Conservation (phyloP, 257 asterid genomes). For the Scutellaria barbata region DNA sequence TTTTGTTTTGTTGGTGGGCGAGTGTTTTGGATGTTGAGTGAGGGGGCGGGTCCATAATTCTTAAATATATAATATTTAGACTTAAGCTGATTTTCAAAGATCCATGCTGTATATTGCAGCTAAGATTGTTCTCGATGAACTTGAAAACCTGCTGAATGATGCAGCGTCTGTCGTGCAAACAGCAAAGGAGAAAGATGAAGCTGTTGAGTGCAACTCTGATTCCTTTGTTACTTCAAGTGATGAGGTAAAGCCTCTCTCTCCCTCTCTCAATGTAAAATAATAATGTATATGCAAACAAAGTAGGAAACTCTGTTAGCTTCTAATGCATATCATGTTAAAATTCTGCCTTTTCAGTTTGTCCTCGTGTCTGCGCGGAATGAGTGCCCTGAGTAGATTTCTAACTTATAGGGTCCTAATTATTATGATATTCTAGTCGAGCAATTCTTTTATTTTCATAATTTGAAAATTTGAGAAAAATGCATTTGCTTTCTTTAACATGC, state of each 20-base stretch:
- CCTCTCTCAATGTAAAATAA: background rate
- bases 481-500: background rate
- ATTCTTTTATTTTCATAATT: background rate
- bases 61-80: background rate
- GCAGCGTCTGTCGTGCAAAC: constrained; percentile 50
- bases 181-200: constrained; percentile 44
- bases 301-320: too few relatives aligned
- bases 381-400: background rate
- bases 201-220: constrained; percentile 34
- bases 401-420: background rate
- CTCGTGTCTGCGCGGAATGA: background rate
- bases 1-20: background rate
- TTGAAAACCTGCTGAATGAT: constrained; percentile 58
- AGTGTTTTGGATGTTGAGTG: background rate
- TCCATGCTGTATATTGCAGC: constrained; percentile 49
- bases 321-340: background rate
- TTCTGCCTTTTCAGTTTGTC: background rate
- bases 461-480: background rate
- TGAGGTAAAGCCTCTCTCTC: constrained; percentile 40
- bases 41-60: background rate
- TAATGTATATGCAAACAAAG: too few relatives aligned
- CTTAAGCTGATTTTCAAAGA: constrained; percentile 15
- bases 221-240: constrained; percentile 32
- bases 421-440: background rate
- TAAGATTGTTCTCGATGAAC: constrained; percentile 52